A percentile compares a stretch with the other conserved stretches of the same genome.
phyloP scores from a whole-genome alignment of 1,284 basidiomycete genomes.

The Melanopsichium pennsylvanicum region DNA sequence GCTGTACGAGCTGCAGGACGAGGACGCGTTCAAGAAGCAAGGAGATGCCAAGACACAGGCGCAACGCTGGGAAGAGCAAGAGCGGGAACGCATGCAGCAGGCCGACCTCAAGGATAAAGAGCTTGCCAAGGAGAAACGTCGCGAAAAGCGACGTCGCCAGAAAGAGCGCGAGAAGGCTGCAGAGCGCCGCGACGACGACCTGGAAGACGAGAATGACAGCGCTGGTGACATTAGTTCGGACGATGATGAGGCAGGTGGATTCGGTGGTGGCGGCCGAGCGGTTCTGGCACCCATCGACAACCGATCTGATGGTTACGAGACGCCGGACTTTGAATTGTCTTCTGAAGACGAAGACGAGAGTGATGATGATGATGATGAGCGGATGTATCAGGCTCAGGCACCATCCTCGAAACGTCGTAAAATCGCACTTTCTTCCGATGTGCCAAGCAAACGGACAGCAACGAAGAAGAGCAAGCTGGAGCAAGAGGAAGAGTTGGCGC shows the following conservation, averaged over 20 bases:
- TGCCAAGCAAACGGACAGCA: neutral
- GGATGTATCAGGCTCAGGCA: conserved; percentile 4
- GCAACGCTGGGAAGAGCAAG: conserved; percentile 77
- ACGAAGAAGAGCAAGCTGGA: conserved; percentile 45
- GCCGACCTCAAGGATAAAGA: conserved; percentile 69
- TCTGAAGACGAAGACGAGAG: conserved; percentile 25
- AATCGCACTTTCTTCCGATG: neutral
- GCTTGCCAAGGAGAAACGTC: conserved; percentile 56
- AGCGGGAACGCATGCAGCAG: conserved; percentile 84
- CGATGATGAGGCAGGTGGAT: conserved; percentile 55
- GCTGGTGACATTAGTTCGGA: conserved; percentile 25
- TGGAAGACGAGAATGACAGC: conserved; percentile 28
- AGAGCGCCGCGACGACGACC: conserved; percentile 66
- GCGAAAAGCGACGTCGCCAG: conserved; percentile 73
- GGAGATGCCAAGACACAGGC: conserved; percentile 76
- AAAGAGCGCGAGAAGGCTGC: conserved; percentile 81
- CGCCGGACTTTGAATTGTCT: conserved; percentile 57
- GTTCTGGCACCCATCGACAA: conserved; percentile 47
- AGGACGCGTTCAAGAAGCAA: conserved; percentile 76
- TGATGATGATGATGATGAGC: conserved; percentile 23
- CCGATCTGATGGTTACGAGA: conserved; percentile 58
- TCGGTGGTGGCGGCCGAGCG: conserved; percentile 65
- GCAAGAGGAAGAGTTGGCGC: conserved; percentile 45
- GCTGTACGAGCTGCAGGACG: conserved; percentile 75
- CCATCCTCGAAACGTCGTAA: conserved; percentile 33